Evolutionary conservation across 2,329 filamentous ascomycete genomes (phyloP).

Genomic region (Colletotrichum spinosum): DNA sequence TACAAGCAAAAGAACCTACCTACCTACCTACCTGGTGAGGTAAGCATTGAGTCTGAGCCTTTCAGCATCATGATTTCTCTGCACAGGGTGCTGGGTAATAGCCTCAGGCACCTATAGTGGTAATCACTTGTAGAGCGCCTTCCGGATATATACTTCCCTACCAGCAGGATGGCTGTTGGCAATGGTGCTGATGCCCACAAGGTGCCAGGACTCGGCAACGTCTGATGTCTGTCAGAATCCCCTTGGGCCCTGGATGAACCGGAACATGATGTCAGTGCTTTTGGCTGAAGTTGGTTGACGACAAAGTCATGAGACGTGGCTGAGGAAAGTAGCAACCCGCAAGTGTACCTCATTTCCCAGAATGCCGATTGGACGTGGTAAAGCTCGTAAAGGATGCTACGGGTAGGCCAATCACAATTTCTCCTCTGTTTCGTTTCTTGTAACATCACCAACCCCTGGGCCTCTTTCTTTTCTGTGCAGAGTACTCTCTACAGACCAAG

Average conservation of each 20-base stretch:
- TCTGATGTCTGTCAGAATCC: neutral
- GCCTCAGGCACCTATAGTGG: no score
- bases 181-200: no score
- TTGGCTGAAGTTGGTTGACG: neutral
- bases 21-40: neutral
- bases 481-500: neutral
- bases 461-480: neutral
- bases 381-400: neutral
- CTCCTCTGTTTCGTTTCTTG: conserved; percentile 25
- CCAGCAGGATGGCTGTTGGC: no score
- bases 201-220: neutral
- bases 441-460: conserved; percentile 8
- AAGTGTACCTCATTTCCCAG: neutral
- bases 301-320: neutral
- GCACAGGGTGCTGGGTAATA: no score
- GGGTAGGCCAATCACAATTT: conserved; percentile 15
- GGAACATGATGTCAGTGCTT: neutral
- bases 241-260: conserved; percentile 7
- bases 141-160: no score
- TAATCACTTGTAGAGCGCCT: no score
- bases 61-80: no score
- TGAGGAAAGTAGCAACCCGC: neutral
- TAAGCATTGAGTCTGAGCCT: neutral
- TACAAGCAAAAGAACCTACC: conserved; percentile 4
- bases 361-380: neutral